Conservation (phyloP, 805 yeast genomes). For the Millerozyma acaciae region DNA sequence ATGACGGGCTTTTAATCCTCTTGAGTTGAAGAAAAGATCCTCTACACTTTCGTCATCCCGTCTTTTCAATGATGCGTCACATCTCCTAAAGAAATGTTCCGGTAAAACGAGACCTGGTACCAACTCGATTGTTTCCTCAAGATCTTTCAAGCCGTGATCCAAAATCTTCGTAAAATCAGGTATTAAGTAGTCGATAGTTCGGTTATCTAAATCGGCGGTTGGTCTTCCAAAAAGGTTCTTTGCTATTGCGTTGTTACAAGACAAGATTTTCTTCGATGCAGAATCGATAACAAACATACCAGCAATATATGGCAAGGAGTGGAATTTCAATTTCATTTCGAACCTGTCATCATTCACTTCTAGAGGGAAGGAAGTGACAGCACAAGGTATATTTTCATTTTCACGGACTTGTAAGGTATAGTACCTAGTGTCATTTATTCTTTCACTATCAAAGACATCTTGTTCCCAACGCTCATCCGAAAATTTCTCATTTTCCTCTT, state of each 20-base stretch:
- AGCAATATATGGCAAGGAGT: slow-evolving; percentile 80
- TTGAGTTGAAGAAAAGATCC: slow-evolving; percentile 51
- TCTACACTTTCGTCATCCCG: slow-evolving; percentile 27
- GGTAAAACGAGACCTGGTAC: slow-evolving; percentile 77
- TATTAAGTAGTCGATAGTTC: slow-evolving; percentile 51
- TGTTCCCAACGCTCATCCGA: too few relatives aligned
- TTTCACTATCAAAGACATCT: slow-evolving; percentile 23
- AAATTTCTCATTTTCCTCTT: slow-evolving; percentile 10
- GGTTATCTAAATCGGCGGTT: slow-evolving; percentile 38
- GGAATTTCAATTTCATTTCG: slow-evolving; percentile 59
- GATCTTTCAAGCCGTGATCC: slow-evolving; percentile 32
- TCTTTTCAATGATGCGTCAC: slow-evolving; percentile 42
- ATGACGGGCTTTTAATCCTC: slow-evolving; percentile 68
- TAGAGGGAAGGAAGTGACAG: slow-evolving; percentile 59
- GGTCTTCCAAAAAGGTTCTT: slow-evolving; percentile 73
- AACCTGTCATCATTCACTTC: slow-evolving; percentile 40
- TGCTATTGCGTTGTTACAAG: slow-evolving; percentile 75
- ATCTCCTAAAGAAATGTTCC: slow-evolving; percentile 82
- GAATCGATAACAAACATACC: slow-evolving; percentile 74
- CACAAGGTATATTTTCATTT: slow-evolving; percentile 62
- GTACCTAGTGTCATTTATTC: slow-evolving; percentile 57
- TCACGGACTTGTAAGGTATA: slow-evolving; percentile 50
- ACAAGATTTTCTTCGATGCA: slow-evolving; percentile 47
- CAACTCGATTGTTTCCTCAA: slow-evolving; percentile 17
- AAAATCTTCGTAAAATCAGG: slow-evolving; percentile 58